Evolutionary conservation across 2,329 filamentous ascomycete genomes (phyloP), one percentile per base, ranked within the genome.

Genomic region (Botryotinia convoluta): DNA sequence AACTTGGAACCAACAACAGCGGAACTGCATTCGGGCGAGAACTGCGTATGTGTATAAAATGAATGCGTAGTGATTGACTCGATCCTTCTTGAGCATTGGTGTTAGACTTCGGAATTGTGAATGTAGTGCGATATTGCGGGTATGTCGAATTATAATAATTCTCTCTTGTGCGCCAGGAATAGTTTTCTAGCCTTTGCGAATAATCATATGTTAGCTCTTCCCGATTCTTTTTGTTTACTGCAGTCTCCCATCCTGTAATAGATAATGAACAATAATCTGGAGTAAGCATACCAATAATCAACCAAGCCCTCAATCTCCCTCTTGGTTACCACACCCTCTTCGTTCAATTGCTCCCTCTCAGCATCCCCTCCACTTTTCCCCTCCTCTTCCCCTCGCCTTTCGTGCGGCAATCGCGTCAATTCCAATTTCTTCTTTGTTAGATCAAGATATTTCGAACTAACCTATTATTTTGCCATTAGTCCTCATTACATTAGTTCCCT

Each of bases 361-460:
- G 10, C 54, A 32, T 69, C 32, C 6, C 44, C 57, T 14, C 45
- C 57, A 18, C 45, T 54, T 29, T 71, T 32, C 22, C 35, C 60
- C 10, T 20, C 45, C 16, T 67, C 48, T 44, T 48, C 57, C 4
- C 54, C 60, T 26, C 45, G 68, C 39, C 72, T 63, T 77, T 91
- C 89, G 77, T 89, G 87, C 59, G 91, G 91, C 44, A 92, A 81
- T 73, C 91, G 84, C 35, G 89, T 90, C 63, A 92, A 84, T 78
- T 92, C 88, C 16, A 93, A 84, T 80, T 93, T 93, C 80, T 89
- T 87, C 78, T 84, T 86, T 9, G 91, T 93, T 74, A 92, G 84
- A 63, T 91, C 87, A 1, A 93, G 84, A 80, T 92, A 92, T 77
- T 87, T 89, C 72, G 86, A 87, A 3, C 90, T 92, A 26, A 92